Percentiles rank a stretch among this genome's conserved stretches.
Evolutionary conservation across 352 stramenopile species (phyloP).

Genomic region (Stramenopiles sp.): DNA sequence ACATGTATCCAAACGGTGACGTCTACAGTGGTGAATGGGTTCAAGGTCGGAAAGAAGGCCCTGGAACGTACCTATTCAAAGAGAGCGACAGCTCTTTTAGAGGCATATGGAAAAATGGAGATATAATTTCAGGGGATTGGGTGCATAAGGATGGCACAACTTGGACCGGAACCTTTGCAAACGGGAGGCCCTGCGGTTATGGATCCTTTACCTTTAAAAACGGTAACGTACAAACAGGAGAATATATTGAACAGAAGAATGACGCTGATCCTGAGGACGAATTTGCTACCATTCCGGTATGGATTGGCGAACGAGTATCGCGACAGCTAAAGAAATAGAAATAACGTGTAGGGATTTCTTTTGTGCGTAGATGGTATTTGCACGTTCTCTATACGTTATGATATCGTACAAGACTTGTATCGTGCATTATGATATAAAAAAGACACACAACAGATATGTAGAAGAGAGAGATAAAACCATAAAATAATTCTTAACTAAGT

Average conservation of each 20-base stretch:
- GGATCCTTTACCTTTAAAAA: slow-evolving; percentile 13
- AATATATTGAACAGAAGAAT: neutral
- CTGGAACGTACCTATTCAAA: slow-evolving; percentile 34
- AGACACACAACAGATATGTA: too few relatives aligned
- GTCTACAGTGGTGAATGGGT: slow-evolving; percentile 35
- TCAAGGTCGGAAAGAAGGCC: slow-evolving; percentile 33
- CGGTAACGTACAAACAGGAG: neutral
- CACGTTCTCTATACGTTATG: too few relatives aligned
- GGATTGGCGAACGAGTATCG: neutral
- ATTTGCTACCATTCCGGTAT: neutral
- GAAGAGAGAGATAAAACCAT: too few relatives aligned
- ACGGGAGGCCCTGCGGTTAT: neutral
- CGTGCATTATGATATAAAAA: too few relatives aligned
- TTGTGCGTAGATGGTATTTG: too few relatives aligned
- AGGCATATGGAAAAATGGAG: slow-evolving; percentile 13
- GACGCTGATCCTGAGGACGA: neutral
- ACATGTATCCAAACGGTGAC: slow-evolving; percentile 23
- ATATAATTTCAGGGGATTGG: slow-evolving; percentile 10
- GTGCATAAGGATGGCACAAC: slow-evolving; percentile 16
- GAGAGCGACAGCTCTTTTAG: slow-evolving; percentile 18
- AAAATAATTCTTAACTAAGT: too few relatives aligned
- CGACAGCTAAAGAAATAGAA: neutral
- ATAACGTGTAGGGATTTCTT: too few relatives aligned
- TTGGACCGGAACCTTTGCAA: slow-evolving; percentile 12
- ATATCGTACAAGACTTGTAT: too few relatives aligned